A percentile compares a stretch with the other conserved stretches of the same genome.
These are phyloP conservation scores for Lolium multiflorum DNA, from an alignment of 176 grass and related monocot genomes.

Conservation along the genomic window DNA sequence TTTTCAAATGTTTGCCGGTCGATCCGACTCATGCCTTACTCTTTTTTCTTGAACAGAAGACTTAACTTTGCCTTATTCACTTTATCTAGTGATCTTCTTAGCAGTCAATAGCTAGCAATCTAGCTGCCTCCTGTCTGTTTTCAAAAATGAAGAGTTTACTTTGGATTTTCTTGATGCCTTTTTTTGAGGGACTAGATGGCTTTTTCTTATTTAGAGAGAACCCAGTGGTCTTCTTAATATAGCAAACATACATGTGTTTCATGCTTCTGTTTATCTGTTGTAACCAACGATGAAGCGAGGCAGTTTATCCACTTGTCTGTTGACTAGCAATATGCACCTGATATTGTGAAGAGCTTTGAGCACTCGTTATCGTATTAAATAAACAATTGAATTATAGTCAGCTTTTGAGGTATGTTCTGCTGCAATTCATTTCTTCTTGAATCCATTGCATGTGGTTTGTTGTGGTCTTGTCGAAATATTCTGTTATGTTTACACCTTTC, in stretches of 20 bases:
- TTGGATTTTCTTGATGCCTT: neutral
- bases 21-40: neutral
- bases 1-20: neutral
- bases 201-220: neutral
- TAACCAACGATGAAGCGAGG: neutral
- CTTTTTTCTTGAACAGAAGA: neutral
- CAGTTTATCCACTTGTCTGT: neutral
- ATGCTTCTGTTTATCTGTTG: neutral
- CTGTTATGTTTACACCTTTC: neutral
- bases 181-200: neutral
- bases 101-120: neutral
- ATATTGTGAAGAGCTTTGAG: neutral
- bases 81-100: neutral
- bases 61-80: neutral
- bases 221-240: neutral
- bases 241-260: neutral
- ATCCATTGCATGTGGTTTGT: neutral
- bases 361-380: neutral
- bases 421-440: neutral
- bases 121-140: neutral
- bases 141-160: neutral
- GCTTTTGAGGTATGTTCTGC: neutral
- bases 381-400: neutral
- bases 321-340: neutral
- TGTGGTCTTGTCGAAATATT: neutral